Evolutionary conservation across 129 eudicot genomes (phyloP).

Genomic region (Flaveria ramosissima): DNA sequence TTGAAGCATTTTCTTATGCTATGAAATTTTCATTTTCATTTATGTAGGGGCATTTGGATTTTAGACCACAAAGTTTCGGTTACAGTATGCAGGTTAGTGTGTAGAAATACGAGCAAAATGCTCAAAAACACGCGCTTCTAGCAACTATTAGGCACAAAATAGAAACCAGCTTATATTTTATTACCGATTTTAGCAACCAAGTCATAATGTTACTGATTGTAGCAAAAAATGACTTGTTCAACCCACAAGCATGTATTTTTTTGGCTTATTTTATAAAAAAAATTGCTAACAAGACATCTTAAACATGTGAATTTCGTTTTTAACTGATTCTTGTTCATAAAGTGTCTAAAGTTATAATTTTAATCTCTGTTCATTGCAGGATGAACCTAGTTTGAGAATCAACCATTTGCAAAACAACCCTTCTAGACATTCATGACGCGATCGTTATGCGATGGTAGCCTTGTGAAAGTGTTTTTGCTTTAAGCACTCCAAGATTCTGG

Average conservation of each 20-base stretch:
- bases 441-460: background rate
- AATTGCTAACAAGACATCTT: background rate
- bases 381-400: conserved; percentile 62
- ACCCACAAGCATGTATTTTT: background rate
- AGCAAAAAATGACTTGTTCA: background rate
- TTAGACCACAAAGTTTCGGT: conserved; percentile 56
- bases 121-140: background rate
- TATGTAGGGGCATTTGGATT: conserved; percentile 71
- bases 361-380: conserved; percentile 39
- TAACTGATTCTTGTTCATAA: background rate
- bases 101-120: background rate
- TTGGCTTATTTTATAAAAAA: background rate
- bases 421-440: conserved; percentile 53
- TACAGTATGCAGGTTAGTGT: conserved; percentile 62
- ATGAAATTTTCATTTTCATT: background rate
- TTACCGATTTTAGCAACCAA: background rate
- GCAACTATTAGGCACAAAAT: background rate
- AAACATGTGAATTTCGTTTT: background rate
- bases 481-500: background rate
- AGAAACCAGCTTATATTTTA: background rate
- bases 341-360: background rate
- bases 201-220: background rate
- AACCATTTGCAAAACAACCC: conserved; percentile 57
- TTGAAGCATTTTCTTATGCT: background rate
- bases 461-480: background rate